Conservation (phyloP, 2,329 filamentous ascomycete species). For the Colletotrichum cuscutae region DNA sequence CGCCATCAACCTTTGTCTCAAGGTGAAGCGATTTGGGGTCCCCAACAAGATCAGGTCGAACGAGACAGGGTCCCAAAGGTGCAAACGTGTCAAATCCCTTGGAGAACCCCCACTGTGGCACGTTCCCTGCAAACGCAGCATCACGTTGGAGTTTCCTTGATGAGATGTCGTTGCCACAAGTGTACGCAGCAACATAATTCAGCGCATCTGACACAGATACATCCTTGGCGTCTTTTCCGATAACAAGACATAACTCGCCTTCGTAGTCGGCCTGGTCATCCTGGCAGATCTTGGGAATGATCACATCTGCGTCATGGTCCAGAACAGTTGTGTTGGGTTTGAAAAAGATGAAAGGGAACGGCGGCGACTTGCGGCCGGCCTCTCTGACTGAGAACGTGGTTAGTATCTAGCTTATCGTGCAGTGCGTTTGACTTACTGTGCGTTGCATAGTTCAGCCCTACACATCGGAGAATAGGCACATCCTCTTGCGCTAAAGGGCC, state of each 20-base stretch:
- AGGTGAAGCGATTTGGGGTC: constrained; percentile 56
- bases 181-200: constrained; percentile 63
- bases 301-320: constrained; percentile 49
- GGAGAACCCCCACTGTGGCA: constrained; percentile 67
- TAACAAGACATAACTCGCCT: constrained; percentile 58
- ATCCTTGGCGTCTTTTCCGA: constrained; percentile 60
- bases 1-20: constrained; percentile 58
- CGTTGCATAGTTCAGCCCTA: constrained; percentile 69
- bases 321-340: constrained; percentile 55
- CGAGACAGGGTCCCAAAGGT: constrained; percentile 61
- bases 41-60: constrained; percentile 51
- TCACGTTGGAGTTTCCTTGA: constrained; percentile 63
- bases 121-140: constrained; percentile 56
- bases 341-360: constrained; percentile 61
- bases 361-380: constrained; percentile 59
- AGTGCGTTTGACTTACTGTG: constrained; percentile 52
- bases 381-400: constrained; percentile 54
- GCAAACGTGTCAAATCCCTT: constrained; percentile 68
- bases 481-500: constrained; percentile 61
- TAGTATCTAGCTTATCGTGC: background rate
- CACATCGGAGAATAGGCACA: constrained; percentile 66
- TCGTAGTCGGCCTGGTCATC: constrained; percentile 60
- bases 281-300: constrained; percentile 60
- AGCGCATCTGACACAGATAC: constrained; percentile 55
- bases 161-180: constrained; percentile 65